A percentile compares a stretch with the other conserved stretches of the same genome.
Evolutionary conservation across 2,329 filamentous ascomycete species (phyloP).

Genomic region (Didymellaceae sp.): DNA sequence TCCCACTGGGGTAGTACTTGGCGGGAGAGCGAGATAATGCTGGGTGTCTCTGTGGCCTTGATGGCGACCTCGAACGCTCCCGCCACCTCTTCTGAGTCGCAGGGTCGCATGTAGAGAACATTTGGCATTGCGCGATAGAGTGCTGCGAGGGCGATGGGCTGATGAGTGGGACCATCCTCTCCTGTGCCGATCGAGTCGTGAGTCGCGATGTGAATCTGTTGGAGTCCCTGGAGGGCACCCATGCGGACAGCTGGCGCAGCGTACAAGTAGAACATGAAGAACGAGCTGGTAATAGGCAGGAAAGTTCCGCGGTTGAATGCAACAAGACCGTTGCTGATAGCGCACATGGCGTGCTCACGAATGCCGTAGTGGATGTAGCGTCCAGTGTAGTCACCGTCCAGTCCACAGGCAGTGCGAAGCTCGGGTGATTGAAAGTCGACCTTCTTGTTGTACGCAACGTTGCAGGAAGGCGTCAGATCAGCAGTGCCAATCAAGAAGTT

Average conservation of each 20-base stretch:
- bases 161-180: conserved; percentile 68
- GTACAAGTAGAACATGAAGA: conserved; percentile 70
- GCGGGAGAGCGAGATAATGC: conserved; percentile 55
- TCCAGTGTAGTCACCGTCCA: conserved; percentile 61
- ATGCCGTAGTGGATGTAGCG: conserved; percentile 57
- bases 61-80: conserved; percentile 61
- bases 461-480: conserved; percentile 61
- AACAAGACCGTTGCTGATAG: conserved; percentile 61
- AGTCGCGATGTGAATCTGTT: conserved; percentile 66
- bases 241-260: conserved; percentile 66
- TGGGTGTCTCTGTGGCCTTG: conserved; percentile 48
- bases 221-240: conserved; percentile 63
- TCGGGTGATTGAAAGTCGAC: conserved; percentile 55
- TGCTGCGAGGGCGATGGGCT: conserved; percentile 63
- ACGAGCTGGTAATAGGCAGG: conserved; percentile 63
- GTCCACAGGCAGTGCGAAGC: conserved; percentile 49
- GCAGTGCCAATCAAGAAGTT: conserved; percentile 81
- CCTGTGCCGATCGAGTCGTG: conserved; percentile 63
- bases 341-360: conserved; percentile 46
- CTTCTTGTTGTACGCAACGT: conserved; percentile 59
- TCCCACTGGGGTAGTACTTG: conserved; percentile 53
- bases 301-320: conserved; percentile 56
- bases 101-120: conserved; percentile 65
- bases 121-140: conserved; percentile 70
- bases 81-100: conserved; percentile 63